Evolutionary conservation across 345 rosid genomes (phyloP).

Genomic region (Citropsis articulata): DNA sequence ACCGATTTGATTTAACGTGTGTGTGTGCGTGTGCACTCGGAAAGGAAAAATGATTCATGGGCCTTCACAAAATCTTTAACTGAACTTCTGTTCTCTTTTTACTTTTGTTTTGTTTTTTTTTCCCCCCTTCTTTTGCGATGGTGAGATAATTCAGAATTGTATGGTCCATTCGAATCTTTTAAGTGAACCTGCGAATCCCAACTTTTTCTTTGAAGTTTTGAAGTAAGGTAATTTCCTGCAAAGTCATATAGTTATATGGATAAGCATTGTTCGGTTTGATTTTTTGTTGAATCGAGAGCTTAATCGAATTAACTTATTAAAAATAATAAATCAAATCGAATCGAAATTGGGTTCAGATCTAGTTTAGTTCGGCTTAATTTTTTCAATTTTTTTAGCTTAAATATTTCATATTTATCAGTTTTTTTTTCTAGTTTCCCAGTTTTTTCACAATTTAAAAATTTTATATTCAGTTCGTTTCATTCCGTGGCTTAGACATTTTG

Average conservation of each 20-base stretch:
- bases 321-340: too few relatives aligned
- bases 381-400: too few relatives aligned
- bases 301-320: too few relatives aligned
- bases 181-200: not conserved
- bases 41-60: slow-evolving; percentile 12
- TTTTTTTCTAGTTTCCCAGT: too few relatives aligned
- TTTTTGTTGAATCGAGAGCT: too few relatives aligned
- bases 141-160: not conserved
- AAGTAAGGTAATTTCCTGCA: not conserved
- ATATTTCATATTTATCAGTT: too few relatives aligned
- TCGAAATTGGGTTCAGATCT: too few relatives aligned
- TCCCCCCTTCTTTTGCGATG: not conserved
- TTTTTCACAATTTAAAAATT: too few relatives aligned
- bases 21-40: not conserved
- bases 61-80: not conserved
- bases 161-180: not conserved
- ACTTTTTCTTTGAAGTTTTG: not conserved
- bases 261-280: too few relatives aligned
- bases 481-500: too few relatives aligned
- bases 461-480: too few relatives aligned
- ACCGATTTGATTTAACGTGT: slow-evolving; percentile 1
- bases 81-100: not conserved
- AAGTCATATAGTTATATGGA: not conserved
- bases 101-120: rapidly evolving
- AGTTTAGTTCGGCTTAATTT: too few relatives aligned